These are phyloP conservation scores for Alisma plantagoaquatica DNA, from an alignment of 106 monocot species.

Conservation along the genomic window DNA sequence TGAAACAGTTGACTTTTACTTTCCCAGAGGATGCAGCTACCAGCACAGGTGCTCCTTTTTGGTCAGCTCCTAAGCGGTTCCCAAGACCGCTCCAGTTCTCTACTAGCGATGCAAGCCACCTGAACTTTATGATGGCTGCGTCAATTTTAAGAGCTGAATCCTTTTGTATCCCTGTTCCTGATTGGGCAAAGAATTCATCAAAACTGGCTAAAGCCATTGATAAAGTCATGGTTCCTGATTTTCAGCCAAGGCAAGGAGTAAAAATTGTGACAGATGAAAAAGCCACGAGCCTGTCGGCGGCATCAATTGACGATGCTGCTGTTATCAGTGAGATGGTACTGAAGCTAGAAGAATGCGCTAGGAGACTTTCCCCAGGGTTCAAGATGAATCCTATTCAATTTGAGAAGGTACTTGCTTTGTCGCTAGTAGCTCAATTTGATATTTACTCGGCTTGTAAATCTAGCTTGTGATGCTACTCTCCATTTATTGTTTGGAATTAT, in stretches of 20 bases:
- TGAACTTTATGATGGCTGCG: constrained; percentile 68
- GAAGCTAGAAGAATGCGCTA: constrained; percentile 56
- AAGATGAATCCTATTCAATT: constrained; percentile 80
- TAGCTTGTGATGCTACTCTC: no score
- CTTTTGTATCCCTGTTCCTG: constrained; percentile 63
- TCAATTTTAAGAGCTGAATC: constrained; percentile 74
- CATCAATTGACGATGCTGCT: constrained; percentile 66
- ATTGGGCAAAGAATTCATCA: constrained; percentile 45
- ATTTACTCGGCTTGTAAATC: background rate
- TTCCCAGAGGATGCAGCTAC: constrained; percentile 78
- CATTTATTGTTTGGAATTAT: no score
- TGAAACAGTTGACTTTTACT: constrained; percentile 83
- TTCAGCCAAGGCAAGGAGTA: constrained; percentile 61
- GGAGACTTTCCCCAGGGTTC: constrained; percentile 49
- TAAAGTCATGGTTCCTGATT: constrained; percentile 59
- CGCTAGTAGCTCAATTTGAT: background rate
- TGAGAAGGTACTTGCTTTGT: constrained; percentile 62
- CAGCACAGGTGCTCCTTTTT: constrained; percentile 63
- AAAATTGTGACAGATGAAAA: constrained; percentile 92
- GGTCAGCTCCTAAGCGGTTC: constrained; percentile 92
- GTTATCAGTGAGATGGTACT: constrained; percentile 54
- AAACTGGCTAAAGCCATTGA: constrained; percentile 53
- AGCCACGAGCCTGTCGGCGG: constrained; percentile 42
- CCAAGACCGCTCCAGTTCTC: constrained; percentile 69
- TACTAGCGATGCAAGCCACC: constrained; percentile 42